phyloP scores from a whole-genome alignment of 495 filamentous ascomycete genomes.

The Annulohypoxylon maeteangense region DNA sequence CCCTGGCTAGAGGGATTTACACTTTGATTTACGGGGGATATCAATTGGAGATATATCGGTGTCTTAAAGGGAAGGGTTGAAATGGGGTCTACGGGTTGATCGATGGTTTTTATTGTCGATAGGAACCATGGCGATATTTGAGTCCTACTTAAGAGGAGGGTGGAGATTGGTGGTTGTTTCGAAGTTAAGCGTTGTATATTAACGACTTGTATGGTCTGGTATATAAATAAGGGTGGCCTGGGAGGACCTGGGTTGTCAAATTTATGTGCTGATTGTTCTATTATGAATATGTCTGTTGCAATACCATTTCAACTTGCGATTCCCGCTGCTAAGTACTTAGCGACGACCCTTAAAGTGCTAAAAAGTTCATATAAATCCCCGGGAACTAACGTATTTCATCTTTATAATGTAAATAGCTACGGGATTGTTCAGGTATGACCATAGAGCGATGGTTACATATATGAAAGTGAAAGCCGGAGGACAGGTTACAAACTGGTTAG shows the following conservation, averaged over 20 bases:
- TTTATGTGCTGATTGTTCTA: conserved; percentile 28
- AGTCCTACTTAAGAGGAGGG: conserved; percentile 17
- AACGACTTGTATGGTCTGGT: conserved; percentile 36
- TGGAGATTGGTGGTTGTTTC: conserved; percentile 12
- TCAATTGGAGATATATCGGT: conserved; percentile 32
- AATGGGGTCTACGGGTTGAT: conserved; percentile 14
- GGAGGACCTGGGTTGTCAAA: conserved; percentile 21
- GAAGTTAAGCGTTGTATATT: conserved; percentile 36
- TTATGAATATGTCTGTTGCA: not conserved
- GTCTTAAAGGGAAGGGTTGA: conserved; percentile 22
- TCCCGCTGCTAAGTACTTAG: no score
- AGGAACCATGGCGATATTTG: conserved; percentile 12
- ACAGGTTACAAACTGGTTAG: not conserved
- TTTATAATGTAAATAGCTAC: no score
- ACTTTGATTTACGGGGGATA: conserved; percentile 32
- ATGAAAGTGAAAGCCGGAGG: no score
- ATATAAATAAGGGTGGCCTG: conserved; percentile 24
- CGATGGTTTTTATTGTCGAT: conserved; percentile 11
- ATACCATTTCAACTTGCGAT: not conserved
- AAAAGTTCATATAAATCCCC: not conserved
- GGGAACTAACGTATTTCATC: no score
- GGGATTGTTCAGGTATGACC: no score
- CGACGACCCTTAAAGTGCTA: not conserved
- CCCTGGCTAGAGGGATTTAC: conserved; percentile 29
- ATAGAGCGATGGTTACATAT: no score